A percentile compares a stretch with the other conserved stretches of the same genome.
Conservation (phyloP, 2,329 filamentous ascomycete species). For the Colletotrichum neosansevieriae region DNA sequence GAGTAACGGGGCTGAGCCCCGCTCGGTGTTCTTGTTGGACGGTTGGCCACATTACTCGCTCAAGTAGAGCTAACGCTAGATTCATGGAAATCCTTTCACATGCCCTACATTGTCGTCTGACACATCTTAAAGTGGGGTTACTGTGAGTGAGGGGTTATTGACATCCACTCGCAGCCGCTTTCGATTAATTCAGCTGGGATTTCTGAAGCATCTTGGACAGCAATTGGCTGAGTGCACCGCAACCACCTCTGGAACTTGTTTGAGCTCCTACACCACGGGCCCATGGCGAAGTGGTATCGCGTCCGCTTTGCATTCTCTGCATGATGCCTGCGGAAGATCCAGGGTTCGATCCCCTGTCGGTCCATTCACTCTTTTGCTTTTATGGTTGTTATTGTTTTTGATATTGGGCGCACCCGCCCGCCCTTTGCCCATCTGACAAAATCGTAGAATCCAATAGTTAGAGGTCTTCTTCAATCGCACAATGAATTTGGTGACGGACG, state of each 20-base stretch:
- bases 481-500: too few relatives aligned
- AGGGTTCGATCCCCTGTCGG: conserved; percentile 39
- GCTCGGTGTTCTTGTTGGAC: neutral
- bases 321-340: conserved; percentile 32
- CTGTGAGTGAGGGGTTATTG: neutral
- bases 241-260: neutral
- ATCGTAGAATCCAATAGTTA: too few relatives aligned
- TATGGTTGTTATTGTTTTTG: neutral
- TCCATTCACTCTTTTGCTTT: neutral
- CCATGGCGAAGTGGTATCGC: conserved; percentile 36
- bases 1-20: conserved; percentile 21
- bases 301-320: conserved; percentile 30
- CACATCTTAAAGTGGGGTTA: neutral
- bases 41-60: fast-evolving
- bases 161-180: neutral
- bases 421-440: too few relatives aligned
- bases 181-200: neutral
- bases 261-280: neutral
- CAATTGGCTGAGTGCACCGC: neutral
- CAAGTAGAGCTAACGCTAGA: fast-evolving
- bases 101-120: neutral
- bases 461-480: too few relatives aligned
- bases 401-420: too few relatives aligned
- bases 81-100: neutral
- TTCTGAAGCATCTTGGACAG: neutral